These are phyloP conservation scores for Funneliformis geosporum DNA, from an alignment of 192 early-diverging fungal genomes.

Conservation along the genomic window DNA sequence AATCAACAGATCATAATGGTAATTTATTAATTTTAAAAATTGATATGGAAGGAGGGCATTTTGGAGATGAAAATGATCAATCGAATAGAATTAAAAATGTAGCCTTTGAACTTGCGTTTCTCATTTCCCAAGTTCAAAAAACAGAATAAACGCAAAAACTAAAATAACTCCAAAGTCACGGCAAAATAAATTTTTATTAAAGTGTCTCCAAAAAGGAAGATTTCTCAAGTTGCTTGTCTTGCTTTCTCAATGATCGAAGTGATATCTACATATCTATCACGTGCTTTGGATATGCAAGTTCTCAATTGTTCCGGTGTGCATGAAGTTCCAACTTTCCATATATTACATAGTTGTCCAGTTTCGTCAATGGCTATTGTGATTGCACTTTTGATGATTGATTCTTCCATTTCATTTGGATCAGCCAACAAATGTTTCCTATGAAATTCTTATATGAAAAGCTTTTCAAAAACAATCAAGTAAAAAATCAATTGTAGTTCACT, in stretches of 20 bases:
- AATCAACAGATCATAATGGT: conserved; percentile 32
- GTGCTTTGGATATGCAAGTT: conserved; percentile 6
- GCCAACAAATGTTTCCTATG: conserved; percentile 40
- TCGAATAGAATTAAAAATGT: conserved; percentile 50
- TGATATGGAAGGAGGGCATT: conserved; percentile 55
- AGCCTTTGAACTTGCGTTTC: conserved; percentile 56
- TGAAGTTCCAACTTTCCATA: conserved; percentile 57
- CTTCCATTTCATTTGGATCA: conserved; percentile 76
- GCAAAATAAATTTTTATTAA: conserved; percentile 16
- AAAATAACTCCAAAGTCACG: too few relatives aligned
- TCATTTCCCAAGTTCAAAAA: conserved; percentile 49
- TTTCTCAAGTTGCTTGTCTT: background rate
- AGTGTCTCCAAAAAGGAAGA: background rate
- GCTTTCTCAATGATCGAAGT: background rate
- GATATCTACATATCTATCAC: conserved; percentile 11
- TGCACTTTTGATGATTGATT: conserved; percentile 53
- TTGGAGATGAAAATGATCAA: conserved; percentile 52
- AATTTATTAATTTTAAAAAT: conserved; percentile 45
- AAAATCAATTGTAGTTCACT: conserved; percentile 31
- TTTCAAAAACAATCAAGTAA: background rate
- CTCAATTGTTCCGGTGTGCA: conserved; percentile 33
- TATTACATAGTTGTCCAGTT: conserved; percentile 50
- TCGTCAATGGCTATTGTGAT: conserved; percentile 65
- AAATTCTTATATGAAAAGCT: background rate
- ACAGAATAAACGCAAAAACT: too few relatives aligned